phyloP scores from a whole-genome alignment of 108 stramenopile species.

The Discostella pseudostelligera region DNA sequence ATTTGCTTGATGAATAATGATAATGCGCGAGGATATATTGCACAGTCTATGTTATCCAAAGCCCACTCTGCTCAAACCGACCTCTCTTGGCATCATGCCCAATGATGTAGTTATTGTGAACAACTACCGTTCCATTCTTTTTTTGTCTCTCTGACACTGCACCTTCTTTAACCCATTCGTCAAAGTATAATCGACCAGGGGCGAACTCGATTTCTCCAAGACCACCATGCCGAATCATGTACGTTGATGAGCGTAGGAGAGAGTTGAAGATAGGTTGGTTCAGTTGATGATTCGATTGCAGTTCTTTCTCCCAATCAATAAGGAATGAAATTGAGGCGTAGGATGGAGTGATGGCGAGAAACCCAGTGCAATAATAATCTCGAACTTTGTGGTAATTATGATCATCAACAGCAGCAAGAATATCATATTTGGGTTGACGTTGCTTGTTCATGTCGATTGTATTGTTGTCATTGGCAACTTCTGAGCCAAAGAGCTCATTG shows the following conservation, averaged over 20 bases:
- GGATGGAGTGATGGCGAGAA: conserved; percentile 17
- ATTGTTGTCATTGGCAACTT: background rate
- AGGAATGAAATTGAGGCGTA: conserved; percentile 17
- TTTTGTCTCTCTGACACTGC: conserved; percentile 6
- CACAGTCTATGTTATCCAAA: conserved; percentile 12
- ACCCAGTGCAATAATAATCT: conserved; percentile 35
- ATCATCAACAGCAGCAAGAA: conserved; percentile 27
- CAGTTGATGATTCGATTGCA: conserved; percentile 19
- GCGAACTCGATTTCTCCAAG: conserved; percentile 18
- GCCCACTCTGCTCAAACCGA: conserved; percentile 24
- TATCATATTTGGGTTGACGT: conserved; percentile 9
- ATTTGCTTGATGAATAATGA: no score
- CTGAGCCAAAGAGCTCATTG: conserved; percentile 3
- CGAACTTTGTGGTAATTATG: conserved; percentile 5
- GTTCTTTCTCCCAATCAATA: conserved; percentile 26
- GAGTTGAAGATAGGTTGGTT: conserved; percentile 36
- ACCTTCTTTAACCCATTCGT: conserved; percentile 13
- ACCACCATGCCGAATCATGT: conserved; percentile 5
- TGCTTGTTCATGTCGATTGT: background rate
- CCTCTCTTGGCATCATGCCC: conserved; percentile 26
- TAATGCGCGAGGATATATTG: no score
- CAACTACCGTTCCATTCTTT: conserved; percentile 12
- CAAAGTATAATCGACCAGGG: conserved; percentile 28
- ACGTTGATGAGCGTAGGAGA: background rate
- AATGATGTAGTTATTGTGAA: conserved; percentile 42